Evolutionary conservation across 768 basidiomycete species (phyloP).

Genomic region (Naganishia friedmannii): DNA sequence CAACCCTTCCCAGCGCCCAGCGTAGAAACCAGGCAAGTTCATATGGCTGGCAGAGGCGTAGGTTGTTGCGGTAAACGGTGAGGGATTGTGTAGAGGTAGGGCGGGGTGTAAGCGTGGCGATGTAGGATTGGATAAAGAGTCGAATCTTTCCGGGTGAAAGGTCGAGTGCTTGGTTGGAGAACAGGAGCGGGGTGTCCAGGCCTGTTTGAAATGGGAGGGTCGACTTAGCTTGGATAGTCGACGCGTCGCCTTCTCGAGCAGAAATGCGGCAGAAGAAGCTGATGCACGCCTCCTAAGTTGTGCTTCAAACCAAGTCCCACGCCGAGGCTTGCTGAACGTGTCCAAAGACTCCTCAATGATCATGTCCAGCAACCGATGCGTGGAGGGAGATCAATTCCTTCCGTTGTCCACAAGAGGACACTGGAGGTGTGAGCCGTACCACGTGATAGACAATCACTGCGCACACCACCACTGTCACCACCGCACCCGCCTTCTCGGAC

Average conservation of each 20-base stretch:
- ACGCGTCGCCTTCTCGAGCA: neutral
- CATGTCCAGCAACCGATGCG: too few species aligned
- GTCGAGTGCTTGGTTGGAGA: conserved; percentile 83
- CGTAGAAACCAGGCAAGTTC: conserved; percentile 87
- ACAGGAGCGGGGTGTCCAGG: conserved; percentile 84
- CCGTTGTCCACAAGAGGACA: too few species aligned
- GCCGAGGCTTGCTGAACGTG: too few species aligned
- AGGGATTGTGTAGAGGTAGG: neutral
- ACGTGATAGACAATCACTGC: too few species aligned
- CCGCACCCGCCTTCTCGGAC: too few species aligned
- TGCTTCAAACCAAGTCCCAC: too few species aligned
- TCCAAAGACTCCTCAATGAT: too few species aligned
- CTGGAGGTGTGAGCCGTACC: too few species aligned
- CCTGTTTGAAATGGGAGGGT: conserved; percentile 42
- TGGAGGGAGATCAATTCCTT: too few species aligned
- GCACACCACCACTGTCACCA: too few species aligned
- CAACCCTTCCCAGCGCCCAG: conserved; percentile 82
- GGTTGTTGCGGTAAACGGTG: conserved; percentile 57
- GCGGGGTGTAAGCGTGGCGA: conserved; percentile 52
- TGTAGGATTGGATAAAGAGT: conserved; percentile 73
- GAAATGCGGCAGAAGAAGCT: neutral
- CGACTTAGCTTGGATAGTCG: neutral
- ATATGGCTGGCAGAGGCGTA: conserved; percentile 75
- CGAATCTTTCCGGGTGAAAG: conserved; percentile 70
- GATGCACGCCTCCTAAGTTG: too few species aligned